Percentiles rank a stretch among this genome's conserved stretches.
phyloP scores from a whole-genome alignment of 2,329 filamentous ascomycete genomes.

The Chalara sp. region DNA sequence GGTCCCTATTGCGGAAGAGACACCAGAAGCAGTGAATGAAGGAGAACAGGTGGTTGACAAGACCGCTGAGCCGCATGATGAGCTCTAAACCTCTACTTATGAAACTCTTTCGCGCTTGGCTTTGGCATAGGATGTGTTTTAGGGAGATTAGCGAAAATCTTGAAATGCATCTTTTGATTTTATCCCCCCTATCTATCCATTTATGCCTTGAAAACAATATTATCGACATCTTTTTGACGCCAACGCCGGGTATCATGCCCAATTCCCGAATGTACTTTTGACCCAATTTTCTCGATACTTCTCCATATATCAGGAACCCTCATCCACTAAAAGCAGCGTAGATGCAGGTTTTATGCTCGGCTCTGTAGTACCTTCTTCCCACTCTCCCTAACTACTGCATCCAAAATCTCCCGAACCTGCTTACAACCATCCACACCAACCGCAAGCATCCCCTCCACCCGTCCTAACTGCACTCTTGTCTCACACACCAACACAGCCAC shows the following conservation, averaged over 20 bases:
- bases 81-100: conserved; percentile 2
- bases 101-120: neutral
- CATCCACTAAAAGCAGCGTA: no score
- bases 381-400: conserved; percentile 69
- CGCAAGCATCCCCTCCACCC: conserved; percentile 87
- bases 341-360: conserved; percentile 13
- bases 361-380: conserved; percentile 58
- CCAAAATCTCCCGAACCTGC: conserved; percentile 74
- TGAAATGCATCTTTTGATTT: no score
- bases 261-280: neutral
- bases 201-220: neutral
- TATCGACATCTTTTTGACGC: conserved; percentile 3
- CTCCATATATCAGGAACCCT: no score
- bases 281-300: no score
- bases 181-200: no score
- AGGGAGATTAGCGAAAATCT: no score
- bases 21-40: conserved; percentile 8
- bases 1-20: conserved; percentile 16
- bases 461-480: conserved; percentile 73
- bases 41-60: neutral
- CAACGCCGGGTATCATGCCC: conserved; percentile 9
- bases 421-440: conserved; percentile 90
- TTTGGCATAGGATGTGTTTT: neutral
- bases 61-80: conserved; percentile 6
- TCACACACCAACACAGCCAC: conserved; percentile 80